phyloP scores from a whole-genome alignment of 257 asterid species.

The Nicotiana sylvestris region DNA sequence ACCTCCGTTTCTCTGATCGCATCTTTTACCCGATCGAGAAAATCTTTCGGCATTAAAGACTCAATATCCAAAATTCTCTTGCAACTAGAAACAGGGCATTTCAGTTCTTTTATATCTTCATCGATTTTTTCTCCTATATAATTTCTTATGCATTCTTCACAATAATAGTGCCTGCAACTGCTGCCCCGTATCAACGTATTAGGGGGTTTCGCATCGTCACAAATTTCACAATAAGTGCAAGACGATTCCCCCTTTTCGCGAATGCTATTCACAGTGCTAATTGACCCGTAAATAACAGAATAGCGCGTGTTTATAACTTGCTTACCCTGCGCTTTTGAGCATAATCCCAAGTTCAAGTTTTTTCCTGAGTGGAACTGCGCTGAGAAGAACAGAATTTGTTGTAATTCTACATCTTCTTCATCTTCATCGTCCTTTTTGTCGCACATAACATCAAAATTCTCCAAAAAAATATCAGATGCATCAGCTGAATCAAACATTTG shows the following conservation, averaged over 20 bases:
- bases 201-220: slow-evolving; percentile 5
- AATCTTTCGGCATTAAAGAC: neutral
- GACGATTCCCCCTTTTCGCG: neutral
- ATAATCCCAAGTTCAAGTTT: neutral
- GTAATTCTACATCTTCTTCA: neutral
- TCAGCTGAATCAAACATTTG: neutral
- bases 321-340: neutral
- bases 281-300: neutral
- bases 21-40: neutral
- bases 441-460: neutral
- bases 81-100: slow-evolving; percentile 18
- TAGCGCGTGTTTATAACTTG: neutral
- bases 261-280: neutral
- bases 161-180: neutral
- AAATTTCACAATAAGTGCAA: neutral
- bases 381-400: neutral
- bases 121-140: neutral
- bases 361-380: neutral
- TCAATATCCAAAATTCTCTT: neutral
- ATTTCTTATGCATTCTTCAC: slow-evolving; percentile 3
- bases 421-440: neutral
- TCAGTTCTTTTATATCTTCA: neutral
- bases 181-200: neutral
- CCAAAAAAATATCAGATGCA: rapidly evolving
- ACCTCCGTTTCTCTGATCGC: neutral